phyloP scores from a whole-genome alignment of 2,329 filamentous ascomycete genomes.

The Arthrinium phaeospermum region DNA sequence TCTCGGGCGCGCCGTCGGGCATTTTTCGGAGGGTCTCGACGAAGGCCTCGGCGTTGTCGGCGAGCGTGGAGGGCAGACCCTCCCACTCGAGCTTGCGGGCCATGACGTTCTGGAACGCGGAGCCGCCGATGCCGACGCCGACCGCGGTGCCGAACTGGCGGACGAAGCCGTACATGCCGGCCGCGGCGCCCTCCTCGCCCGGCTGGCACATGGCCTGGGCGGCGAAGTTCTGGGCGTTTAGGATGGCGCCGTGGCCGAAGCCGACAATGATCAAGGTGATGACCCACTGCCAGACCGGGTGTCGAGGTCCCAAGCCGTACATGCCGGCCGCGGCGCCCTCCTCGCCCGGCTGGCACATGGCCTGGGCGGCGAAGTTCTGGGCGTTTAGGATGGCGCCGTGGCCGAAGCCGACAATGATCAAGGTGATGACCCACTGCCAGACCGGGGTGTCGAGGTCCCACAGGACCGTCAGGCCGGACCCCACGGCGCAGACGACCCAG shows the following conservation, averaged over 20 bases:
- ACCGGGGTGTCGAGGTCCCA: conserved; percentile 23
- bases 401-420: conserved; percentile 27
- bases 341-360: conserved; percentile 26
- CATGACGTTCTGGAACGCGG: conserved; percentile 50
- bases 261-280: conserved; percentile 25
- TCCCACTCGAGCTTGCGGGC: conserved; percentile 37
- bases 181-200: conserved; percentile 27
- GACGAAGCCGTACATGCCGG: conserved; percentile 47
- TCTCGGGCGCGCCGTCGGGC: conserved; percentile 4
- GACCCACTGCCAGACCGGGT: conserved; percentile 22
- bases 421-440: conserved; percentile 23
- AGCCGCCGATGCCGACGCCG: conserved; percentile 48
- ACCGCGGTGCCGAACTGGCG: conserved; percentile 48
- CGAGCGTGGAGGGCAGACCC: conserved; percentile 38
- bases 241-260: conserved; percentile 28
- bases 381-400: conserved; percentile 29
- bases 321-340: conserved; percentile 33
- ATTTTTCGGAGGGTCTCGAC: conserved; percentile 22
- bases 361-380: conserved; percentile 29
- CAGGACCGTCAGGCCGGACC: conserved; percentile 23
- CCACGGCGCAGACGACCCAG: conserved; percentile 26
- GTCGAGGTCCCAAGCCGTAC: conserved; percentile 24
- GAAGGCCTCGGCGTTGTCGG: conserved; percentile 34
- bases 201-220: conserved; percentile 28
- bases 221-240: conserved; percentile 29